phyloP scores from a whole-genome alignment of 129 eudicot genomes.

The Lactuca saligna region DNA sequence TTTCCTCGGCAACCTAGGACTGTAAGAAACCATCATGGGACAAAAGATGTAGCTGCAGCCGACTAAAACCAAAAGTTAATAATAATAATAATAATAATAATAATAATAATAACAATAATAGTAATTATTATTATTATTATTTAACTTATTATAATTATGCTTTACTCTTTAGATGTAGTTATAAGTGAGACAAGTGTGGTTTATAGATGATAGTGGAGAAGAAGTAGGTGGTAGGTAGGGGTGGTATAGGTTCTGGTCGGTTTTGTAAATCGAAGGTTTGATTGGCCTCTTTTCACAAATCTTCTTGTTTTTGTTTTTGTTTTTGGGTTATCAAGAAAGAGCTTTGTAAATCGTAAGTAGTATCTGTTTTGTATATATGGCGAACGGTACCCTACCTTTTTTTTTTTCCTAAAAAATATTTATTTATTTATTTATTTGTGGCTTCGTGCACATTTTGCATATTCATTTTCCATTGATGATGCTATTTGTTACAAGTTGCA shows the following conservation, averaged over 20 bases:
- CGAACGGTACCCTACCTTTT: not conserved
- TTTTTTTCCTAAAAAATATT: too few species aligned
- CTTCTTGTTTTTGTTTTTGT: conserved; percentile 16
- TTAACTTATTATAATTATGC: too few species aligned
- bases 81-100: not conserved
- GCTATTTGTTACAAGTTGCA: not conserved
- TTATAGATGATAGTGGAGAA: conserved; percentile 13
- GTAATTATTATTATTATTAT: not conserved
- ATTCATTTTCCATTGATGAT: not conserved
- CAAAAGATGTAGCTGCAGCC: conserved; percentile 7
- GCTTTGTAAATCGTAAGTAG: conserved; percentile 25
- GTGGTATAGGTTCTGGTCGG: conserved; percentile 8
- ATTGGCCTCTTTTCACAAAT: not conserved
- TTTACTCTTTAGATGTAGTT: not conserved
- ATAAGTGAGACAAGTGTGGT: conserved; percentile 18
- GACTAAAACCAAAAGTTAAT: conserved; percentile 27
- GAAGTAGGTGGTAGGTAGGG: not conserved
- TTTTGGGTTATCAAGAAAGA: not conserved
- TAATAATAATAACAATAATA: not conserved
- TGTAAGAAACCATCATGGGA: conserved; percentile 26
- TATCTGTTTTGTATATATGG: conserved; percentile 24
- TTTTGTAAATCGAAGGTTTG: conserved; percentile 16
- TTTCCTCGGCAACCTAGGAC: conserved; percentile 46
- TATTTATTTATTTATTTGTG: not conserved
- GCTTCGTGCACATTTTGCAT: not conserved